Evolutionary conservation across 495 filamentous ascomycete species (phyloP).

Genomic region (Penicillium lagena): DNA sequence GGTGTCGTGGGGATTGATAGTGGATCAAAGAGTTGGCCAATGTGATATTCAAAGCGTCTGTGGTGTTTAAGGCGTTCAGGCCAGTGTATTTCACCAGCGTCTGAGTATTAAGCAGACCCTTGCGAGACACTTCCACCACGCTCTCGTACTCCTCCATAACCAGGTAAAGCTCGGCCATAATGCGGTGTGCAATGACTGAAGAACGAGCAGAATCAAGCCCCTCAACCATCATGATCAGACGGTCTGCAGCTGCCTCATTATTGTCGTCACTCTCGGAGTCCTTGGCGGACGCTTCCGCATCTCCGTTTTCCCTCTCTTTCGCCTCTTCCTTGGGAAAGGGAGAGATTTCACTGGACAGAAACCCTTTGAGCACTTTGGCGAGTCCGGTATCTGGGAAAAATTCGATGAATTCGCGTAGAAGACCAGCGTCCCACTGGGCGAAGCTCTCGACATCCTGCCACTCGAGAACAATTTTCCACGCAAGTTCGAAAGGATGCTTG

Average conservation of each 20-base stretch:
- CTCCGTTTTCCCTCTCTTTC: conserved; percentile 26
- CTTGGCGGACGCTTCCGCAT: conserved; percentile 13
- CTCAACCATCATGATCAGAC: conserved; percentile 75
- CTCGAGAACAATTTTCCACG: conserved; percentile 85
- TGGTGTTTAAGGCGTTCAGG: conserved; percentile 55
- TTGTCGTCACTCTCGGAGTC: conserved; percentile 22
- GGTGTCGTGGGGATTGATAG: conserved; percentile 83
- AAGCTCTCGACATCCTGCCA: conserved; percentile 76
- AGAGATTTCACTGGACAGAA: conserved; percentile 75
- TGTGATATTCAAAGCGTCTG: conserved; percentile 65
- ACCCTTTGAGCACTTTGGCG: conserved; percentile 71
- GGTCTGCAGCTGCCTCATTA: conserved; percentile 56
- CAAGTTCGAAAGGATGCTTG: conserved; percentile 82
- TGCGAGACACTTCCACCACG: conserved; percentile 70
- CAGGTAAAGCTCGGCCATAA: conserved; percentile 81
- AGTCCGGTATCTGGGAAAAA: conserved; percentile 84
- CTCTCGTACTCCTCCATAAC: conserved; percentile 82
- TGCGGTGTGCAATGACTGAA: conserved; percentile 75
- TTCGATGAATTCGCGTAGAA: conserved; percentile 70
- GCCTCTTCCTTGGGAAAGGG: conserved; percentile 53
- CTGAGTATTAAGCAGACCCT: conserved; percentile 55
- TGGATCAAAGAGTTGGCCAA: conserved; percentile 79
- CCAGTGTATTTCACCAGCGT: conserved; percentile 59
- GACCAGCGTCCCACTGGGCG: conserved; percentile 62
- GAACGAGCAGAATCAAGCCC: conserved; percentile 62